A percentile compares a stretch with the other conserved stretches of the same genome.
phyloP scores from a whole-genome alignment of 2,329 filamentous ascomycete genomes.

The Emmonsiellopsis sp. region DNA sequence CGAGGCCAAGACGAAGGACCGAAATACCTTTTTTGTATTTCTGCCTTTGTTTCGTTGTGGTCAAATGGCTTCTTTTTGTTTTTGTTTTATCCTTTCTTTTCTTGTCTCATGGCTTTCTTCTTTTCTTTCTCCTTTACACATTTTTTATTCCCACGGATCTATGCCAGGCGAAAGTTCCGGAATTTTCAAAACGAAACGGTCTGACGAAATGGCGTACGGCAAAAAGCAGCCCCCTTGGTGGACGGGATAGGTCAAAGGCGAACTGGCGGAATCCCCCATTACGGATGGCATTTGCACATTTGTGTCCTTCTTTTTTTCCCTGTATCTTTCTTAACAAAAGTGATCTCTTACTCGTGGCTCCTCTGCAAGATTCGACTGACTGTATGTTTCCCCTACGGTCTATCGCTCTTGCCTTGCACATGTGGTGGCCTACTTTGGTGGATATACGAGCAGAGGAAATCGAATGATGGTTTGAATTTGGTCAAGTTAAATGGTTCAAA shows the following conservation, averaged over 20 bases:
- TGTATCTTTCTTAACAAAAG: not conserved
- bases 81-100: not conserved
- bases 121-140: not conserved
- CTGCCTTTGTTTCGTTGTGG: not conserved
- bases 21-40: not conserved
- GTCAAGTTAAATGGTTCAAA: not conserved
- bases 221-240: too few relatives aligned
- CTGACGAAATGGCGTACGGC: too few relatives aligned
- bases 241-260: too few relatives aligned
- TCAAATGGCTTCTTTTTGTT: not conserved
- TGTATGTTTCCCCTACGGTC: not conserved
- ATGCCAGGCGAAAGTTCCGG: too few relatives aligned
- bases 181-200: too few relatives aligned
- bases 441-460: not conserved
- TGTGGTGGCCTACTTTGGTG: not conserved
- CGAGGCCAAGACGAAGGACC: too few relatives aligned
- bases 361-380: not conserved
- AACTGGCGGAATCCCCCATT: too few relatives aligned
- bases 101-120: not conserved
- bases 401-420: not conserved
- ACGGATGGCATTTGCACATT: not conserved
- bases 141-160: too few relatives aligned
- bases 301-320: not conserved
- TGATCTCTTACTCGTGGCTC: not conserved
- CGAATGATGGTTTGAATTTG: too few relatives aligned